Conservation (phyloP, 768 basidiomycete genomes). For the Boletus rubescentipes region DNA sequence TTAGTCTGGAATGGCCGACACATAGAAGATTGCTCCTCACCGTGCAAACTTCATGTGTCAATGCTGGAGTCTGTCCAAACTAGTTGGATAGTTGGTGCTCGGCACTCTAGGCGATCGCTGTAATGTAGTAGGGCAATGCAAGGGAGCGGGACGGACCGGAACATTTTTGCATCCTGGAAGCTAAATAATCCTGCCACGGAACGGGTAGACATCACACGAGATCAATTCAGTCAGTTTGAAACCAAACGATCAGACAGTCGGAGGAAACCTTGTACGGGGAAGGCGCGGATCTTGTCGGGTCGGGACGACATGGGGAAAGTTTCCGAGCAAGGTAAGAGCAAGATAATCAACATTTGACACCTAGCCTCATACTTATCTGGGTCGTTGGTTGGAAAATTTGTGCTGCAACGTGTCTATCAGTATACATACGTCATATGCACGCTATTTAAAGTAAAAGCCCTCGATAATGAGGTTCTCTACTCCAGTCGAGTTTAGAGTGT, state of each 20-base stretch:
- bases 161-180: conserved; percentile 6
- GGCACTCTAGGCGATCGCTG: not conserved
- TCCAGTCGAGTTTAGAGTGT: conserved; percentile 41
- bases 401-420: conserved; percentile 16
- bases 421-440: no score
- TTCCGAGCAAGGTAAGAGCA: not conserved
- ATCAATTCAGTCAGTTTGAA: conserved; percentile 12
- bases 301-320: not conserved
- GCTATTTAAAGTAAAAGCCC: no score
- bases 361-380: no score
- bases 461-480: no score
- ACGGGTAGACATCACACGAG: not conserved
- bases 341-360: not conserved
- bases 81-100: not conserved
- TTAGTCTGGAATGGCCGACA: not conserved
- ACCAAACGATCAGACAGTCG: conserved; percentile 5
- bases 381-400: no score
- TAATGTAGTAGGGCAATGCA: not conserved
- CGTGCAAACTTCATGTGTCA: conserved; percentile 57
- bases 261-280: not conserved
- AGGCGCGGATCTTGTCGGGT: not conserved
- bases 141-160: conserved; percentile 15
- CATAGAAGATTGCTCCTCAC: conserved; percentile 33
- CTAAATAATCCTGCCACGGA: not conserved
- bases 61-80: not conserved